Evolutionary conservation across 345 rosid genomes (phyloP), one percentile per base, ranked within the genome.

Genomic region (Noccaea bulbosa): DNA sequence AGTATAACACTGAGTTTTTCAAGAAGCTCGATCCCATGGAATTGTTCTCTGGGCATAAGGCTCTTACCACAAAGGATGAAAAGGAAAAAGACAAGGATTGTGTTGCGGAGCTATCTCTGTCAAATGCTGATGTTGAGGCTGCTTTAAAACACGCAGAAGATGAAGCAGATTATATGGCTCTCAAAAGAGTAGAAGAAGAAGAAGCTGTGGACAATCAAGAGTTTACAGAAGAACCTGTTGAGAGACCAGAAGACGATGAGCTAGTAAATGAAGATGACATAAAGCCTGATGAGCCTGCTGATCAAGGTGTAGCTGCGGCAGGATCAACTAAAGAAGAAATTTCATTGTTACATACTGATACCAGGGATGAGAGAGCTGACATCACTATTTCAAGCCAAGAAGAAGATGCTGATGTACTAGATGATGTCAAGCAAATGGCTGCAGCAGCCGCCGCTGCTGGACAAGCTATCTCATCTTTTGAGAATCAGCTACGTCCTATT

Each of bases 111-210:
- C 79, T 78, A 69, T 78, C 93, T 69, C 60, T 88, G 62, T 95
- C 99, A 46, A 86, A 83, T 80, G 96, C 91, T 35, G 99, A 95
- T 77, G 92, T 95, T 68, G 99, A 95, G 79, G 99, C 98, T 86
- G 99, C 98, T 74, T 77, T 95, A 59, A 92, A 95, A 78, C 77
- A 81, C 74, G 99, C 88, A 4, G 99, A 95, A 86, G 99, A 95
- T 85, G 99, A 95, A 78, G 99, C 99, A 76, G 99, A 95, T 83
- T 95, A 92, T 82, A 92, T 95, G 98, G 99, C 99, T 71, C 76
- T 95, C 73, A 95, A 95, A 84, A 92, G 80, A 83, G 99, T 88
- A 22, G 99, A 92, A 78, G 86, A 84, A 86, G 99, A 95, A 81
- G 99, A 95, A 83, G 99, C 97, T 73, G 99, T 95, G 62, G 97